phyloP scores from a whole-genome alignment of 331 rosid species.

The Prunus yedoensis region DNA sequence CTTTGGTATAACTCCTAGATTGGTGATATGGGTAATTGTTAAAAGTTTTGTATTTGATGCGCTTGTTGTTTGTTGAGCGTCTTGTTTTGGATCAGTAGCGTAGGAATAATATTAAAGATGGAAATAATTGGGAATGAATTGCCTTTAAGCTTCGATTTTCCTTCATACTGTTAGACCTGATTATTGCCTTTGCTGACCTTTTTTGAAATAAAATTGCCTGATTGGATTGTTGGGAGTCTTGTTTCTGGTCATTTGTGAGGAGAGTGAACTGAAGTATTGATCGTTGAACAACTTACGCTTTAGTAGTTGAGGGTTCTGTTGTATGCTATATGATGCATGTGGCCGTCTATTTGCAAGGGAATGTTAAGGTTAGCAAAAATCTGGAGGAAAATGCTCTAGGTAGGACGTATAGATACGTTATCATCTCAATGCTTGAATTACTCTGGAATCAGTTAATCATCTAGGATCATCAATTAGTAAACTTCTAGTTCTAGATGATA shows the following conservation, averaged over 20 bases:
- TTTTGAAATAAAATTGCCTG: neutral
- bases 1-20: slow-evolving; percentile 9
- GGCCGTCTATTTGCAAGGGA: neutral
- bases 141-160: neutral
- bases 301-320: neutral
- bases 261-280: neutral
- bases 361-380: neutral
- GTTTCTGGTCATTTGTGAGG: neutral
- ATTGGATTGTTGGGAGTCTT: neutral
- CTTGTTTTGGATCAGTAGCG: neutral
- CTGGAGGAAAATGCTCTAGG: neutral
- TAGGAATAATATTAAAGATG: slow-evolving; percentile 16
- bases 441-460: neutral
- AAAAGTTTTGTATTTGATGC: slow-evolving; percentile 14
- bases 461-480: neutral
- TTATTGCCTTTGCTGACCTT: neutral
- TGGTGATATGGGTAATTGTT: neutral
- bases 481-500: neutral
- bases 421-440: neutral
- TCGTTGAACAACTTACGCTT: neutral
- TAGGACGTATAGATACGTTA: neutral
- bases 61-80: slow-evolving; percentile 12
- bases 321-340: neutral
- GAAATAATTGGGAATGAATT: slow-evolving; percentile 6
- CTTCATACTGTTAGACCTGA: neutral